Conservation (phyloP, 768 basidiomycete species). For the Lactarius evosmus region DNA sequence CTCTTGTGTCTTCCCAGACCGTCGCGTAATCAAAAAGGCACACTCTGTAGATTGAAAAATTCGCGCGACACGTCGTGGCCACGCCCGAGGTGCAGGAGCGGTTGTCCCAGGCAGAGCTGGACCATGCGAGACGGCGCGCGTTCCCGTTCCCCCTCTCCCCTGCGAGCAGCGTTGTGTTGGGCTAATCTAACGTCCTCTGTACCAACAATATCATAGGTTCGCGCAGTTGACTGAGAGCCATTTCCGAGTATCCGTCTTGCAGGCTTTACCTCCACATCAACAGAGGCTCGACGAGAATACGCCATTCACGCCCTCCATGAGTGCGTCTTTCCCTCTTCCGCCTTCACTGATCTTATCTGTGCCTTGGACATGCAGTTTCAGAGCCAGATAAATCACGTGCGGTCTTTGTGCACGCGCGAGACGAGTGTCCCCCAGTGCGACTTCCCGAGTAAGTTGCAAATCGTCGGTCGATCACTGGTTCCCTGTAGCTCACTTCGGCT, state of each 20-base stretch:
- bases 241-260: slow-evolving; percentile 75
- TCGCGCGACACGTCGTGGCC: slow-evolving; percentile 71
- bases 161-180: not conserved
- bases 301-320: slow-evolving; percentile 72
- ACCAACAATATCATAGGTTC: slow-evolving; percentile 47
- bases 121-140: slow-evolving; percentile 69
- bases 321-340: slow-evolving; percentile 38
- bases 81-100: slow-evolving; percentile 71
- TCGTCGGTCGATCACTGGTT: not conserved
- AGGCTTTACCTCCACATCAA: slow-evolving; percentile 75
- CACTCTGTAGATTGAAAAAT: slow-evolving; percentile 78
- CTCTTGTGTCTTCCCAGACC: not conserved
- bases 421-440: slow-evolving; percentile 61
- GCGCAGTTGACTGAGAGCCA: slow-evolving; percentile 74
- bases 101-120: slow-evolving; percentile 78
- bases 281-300: slow-evolving; percentile 72
- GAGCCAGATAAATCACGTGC: slow-evolving; percentile 72
- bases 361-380: slow-evolving; percentile 48
- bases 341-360: slow-evolving; percentile 13
- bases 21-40: not conserved
- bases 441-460: slow-evolving; percentile 60
- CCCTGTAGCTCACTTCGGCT: not conserved
- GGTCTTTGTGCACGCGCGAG: slow-evolving; percentile 78
- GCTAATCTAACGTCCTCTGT: not conserved
- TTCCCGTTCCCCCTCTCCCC: not conserved